Base-by-base conservation (phyloP, 768 basidiomycete genomes). In the Termitomyces sp. region DNA sequence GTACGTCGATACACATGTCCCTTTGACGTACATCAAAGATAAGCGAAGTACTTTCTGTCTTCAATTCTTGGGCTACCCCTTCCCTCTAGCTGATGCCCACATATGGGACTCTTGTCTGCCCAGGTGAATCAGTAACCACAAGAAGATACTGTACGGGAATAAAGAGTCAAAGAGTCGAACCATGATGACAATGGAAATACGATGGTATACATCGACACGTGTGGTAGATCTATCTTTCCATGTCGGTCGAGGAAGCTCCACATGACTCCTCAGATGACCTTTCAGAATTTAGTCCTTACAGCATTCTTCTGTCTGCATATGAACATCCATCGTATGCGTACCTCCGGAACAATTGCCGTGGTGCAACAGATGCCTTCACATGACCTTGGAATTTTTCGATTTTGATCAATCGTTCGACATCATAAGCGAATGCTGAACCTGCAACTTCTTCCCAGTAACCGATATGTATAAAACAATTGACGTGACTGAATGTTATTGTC, bases 11-110 rank as follows among this genome's bases (percentile, higher is more conserved):
- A 69, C 76, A 7, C 67, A 81, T 51, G 36, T 75, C 20, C 49
- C 68, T 12, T 59, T 86, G 43, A 82, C 77, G 0, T 85, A 81
- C 61, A 79, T 88, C 59, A 87, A 83, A 62, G 86, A 88, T 69
- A 74, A 66, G 76, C 75, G 31, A 50, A 68, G 53, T 35, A n/a
- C 16, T 53, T 16, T 32, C 36, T 40, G 22, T 18, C 36, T 27
- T 32, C 66, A 62, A 45, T 72, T 73, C 62, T 56, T 79, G 38
- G 58, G 58, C 40, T 62, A 74, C 65, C 70, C 39, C 79, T 81
- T 58, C 69, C 78, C 3, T 70, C 70, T 18, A 78, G 79, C n/a
- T 6, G 81, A 82, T 61, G 67, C 78, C 10, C 81, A 83, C 63
- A 81, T 83, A 58, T 64, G 74, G 53, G 73, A 78, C 39, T 70